phyloP scores from a whole-genome alignment of 2,329 filamentous ascomycete genomes.

The Hypoxylon sp. region DNA sequence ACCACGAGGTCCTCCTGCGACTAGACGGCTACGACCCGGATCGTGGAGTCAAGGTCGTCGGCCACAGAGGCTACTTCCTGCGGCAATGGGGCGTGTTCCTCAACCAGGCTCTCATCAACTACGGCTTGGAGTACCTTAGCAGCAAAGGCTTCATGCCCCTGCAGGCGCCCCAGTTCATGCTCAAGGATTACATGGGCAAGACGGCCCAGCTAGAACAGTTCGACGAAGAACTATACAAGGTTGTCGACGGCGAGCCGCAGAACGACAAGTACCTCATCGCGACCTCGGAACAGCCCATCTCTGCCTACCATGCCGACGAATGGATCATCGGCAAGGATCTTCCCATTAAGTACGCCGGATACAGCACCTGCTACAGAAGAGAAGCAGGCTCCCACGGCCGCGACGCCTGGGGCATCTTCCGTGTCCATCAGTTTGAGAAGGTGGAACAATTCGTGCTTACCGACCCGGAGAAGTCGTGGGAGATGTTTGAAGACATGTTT shows the following conservation, averaged over 20 bases:
- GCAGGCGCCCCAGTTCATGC: slow-evolving; percentile 93
- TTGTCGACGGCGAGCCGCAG: slow-evolving; percentile 83
- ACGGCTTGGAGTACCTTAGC: slow-evolving; percentile 88
- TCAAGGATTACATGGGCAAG: slow-evolving; percentile 95
- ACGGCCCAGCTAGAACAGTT: slow-evolving; percentile 97
- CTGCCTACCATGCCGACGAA: slow-evolving; percentile 89
- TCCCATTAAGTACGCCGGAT: slow-evolving; percentile 91
- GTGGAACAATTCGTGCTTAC: slow-evolving; percentile 63
- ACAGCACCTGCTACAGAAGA: slow-evolving; percentile 94
- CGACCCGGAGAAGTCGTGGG: slow-evolving; percentile 90
- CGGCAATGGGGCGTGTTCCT: slow-evolving; percentile 89
- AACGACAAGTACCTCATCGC: slow-evolving; percentile 84
- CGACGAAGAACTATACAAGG: slow-evolving; percentile 98
- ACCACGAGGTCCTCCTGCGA: slow-evolving; percentile 90
- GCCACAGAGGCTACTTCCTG: slow-evolving; percentile 93
- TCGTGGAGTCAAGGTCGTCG: slow-evolving; percentile 91
- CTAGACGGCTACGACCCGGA: slow-evolving; percentile 93
- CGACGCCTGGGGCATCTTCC: slow-evolving; percentile 97
- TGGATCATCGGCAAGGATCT: slow-evolving; percentile 87
- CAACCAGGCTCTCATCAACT: slow-evolving; percentile 94
- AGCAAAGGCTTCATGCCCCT: slow-evolving; percentile 82
- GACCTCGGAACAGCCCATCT: slow-evolving; percentile 94
- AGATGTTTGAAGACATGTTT: slow-evolving; percentile 95
- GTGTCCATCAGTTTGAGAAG: slow-evolving; percentile 98
- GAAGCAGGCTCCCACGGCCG: slow-evolving; percentile 91